phyloP scores from a whole-genome alignment of 768 basidiomycete species.

The Cantharellus cinnabarinus region DNA sequence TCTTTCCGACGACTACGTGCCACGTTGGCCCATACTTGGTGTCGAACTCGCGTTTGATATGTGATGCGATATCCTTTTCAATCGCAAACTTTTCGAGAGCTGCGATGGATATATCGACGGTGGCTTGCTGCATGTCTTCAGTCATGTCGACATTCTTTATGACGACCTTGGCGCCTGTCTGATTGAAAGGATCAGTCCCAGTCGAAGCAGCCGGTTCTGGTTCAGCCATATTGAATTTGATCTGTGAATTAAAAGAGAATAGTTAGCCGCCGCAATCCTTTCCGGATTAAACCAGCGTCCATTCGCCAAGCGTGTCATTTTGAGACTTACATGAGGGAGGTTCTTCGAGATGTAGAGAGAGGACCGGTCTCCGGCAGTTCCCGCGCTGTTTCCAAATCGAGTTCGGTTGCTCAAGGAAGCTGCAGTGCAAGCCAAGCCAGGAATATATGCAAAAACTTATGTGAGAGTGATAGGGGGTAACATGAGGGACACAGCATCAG shows the following conservation, averaged over 20 bases:
- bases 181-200: neutral
- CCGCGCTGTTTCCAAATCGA: no score
- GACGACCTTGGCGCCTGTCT: constrained; percentile 42
- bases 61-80: constrained; percentile 96
- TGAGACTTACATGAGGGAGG: no score
- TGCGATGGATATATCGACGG: constrained; percentile 66
- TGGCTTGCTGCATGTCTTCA: constrained; percentile 91
- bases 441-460: neutral
- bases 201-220: neutral
- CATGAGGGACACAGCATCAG: no score
- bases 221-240: neutral
- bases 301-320: no score
- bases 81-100: constrained; percentile 82
- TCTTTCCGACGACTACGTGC: constrained; percentile 98
- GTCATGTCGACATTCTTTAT: constrained; percentile 95
- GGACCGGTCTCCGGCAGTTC: no score
- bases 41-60: constrained; percentile 98
- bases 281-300: no score
- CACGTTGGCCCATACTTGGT: constrained; percentile 80
- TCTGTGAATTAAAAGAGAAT: no score
- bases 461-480: neutral
- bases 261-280: no score
- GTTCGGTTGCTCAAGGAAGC: no score
- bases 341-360: no score
- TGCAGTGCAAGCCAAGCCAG: neutral